Conservation (phyloP, 441 rosid genomes). For the Theobroma grandiflorum region DNA sequence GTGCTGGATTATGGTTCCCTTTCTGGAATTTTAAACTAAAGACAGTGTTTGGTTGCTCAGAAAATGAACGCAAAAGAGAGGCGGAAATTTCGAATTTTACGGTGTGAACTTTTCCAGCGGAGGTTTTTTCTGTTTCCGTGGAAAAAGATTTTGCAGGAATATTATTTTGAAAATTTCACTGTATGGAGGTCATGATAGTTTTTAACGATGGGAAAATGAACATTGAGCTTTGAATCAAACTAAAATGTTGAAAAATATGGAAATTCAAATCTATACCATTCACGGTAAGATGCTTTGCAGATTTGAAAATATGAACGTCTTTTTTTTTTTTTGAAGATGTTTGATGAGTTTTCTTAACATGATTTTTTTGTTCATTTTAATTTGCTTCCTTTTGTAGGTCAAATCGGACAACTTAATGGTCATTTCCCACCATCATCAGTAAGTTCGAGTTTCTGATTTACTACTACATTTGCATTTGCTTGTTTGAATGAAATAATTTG, state of each 20-base stretch:
- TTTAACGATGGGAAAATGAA: background rate
- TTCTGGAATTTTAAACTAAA: background rate
- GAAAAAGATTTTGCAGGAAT: background rate
- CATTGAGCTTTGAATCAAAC: no score
- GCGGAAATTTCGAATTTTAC: background rate
- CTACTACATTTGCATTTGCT: background rate
- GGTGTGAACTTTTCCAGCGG: background rate
- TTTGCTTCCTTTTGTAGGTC: conserved; percentile 29
- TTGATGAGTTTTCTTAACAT: background rate
- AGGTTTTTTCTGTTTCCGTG: conserved; percentile 6
- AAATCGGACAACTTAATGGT: background rate
- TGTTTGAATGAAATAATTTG: conserved; percentile 9
- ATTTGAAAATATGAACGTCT: no score
- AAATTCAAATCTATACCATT: no score
- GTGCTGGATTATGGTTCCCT: background rate
- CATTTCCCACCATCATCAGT: conserved; percentile 34
- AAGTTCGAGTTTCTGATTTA: conserved; percentile 30
- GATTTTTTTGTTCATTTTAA: background rate
- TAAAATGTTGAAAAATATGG: no score
- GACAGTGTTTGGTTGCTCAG: conserved; percentile 32
- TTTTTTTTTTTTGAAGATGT: no score
- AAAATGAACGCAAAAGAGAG: conserved; percentile 22
- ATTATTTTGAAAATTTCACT: background rate
- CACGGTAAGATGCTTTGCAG: no score
- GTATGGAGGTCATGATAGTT: background rate